A percentile compares a stretch with the other conserved stretches of the same genome.
Conservation (phyloP, 2,329 filamentous ascomycete genomes). For the Penicillium sp. region DNA sequence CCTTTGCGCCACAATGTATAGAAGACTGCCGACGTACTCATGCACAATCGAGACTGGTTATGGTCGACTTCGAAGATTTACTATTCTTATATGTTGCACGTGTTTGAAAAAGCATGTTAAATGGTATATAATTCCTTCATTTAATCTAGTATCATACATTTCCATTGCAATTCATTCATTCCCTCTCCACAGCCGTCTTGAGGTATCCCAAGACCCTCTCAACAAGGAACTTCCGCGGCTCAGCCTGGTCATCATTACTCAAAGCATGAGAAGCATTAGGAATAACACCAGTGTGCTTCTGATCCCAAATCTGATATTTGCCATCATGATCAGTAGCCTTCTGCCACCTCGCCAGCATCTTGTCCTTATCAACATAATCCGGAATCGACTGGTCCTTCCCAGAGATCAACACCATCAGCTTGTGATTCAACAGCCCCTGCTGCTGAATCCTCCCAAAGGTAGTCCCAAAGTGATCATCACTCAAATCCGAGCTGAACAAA, state of each 20-base stretch:
- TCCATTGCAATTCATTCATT: neutral
- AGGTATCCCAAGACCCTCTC: slow-evolving; percentile 32
- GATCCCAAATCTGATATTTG: slow-evolving; percentile 47
- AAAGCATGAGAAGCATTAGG: slow-evolving; percentile 40
- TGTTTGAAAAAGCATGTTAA: neutral
- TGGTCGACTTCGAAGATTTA: neutral
- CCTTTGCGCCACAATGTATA: too few species aligned
- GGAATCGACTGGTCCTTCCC: slow-evolving; percentile 50
- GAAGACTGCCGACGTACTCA: neutral
- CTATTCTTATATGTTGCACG: neutral
- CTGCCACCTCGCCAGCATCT: slow-evolving; percentile 44
- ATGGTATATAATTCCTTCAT: neutral
- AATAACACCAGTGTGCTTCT: slow-evolving; percentile 48
- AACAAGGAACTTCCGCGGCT: slow-evolving; percentile 28
- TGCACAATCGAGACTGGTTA: too few species aligned
- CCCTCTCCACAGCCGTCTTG: slow-evolving; percentile 6
- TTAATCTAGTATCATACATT: neutral
- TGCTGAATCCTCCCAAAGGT: slow-evolving; percentile 61
- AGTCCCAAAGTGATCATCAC: slow-evolving; percentile 53
- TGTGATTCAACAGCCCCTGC: slow-evolving; percentile 40
- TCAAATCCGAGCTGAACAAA: slow-evolving; percentile 76
- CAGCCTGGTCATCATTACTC: slow-evolving; percentile 38
- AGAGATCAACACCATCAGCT: slow-evolving; percentile 49
- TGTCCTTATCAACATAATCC: slow-evolving; percentile 48
- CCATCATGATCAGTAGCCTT: slow-evolving; percentile 37